Conservation (phyloP, 495 filamentous ascomycete species). For the Hyaloscypha hepaticicola region DNA sequence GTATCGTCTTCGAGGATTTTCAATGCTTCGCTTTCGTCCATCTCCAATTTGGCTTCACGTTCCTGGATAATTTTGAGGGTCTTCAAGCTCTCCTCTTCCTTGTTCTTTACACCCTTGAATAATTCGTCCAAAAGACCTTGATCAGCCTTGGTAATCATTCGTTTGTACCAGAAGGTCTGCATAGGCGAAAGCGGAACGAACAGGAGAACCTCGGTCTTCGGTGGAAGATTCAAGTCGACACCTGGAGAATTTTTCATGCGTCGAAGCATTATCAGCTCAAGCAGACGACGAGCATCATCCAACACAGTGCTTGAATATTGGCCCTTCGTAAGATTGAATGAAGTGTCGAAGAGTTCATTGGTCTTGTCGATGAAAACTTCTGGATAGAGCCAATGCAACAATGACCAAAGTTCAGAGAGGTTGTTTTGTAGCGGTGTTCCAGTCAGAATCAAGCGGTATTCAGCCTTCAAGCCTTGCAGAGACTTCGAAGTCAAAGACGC, state of each 20-base stretch:
- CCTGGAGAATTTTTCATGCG: slow-evolving; percentile 60
- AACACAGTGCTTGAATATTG: slow-evolving; percentile 54
- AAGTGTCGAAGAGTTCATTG: slow-evolving; percentile 49
- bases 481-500: slow-evolving; percentile 48
- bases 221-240: slow-evolving; percentile 57
- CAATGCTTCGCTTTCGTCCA: slow-evolving; percentile 29
- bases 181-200: slow-evolving; percentile 61
- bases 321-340: slow-evolving; percentile 58
- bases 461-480: slow-evolving; percentile 51
- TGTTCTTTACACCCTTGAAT: slow-evolving; percentile 47
- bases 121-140: slow-evolving; percentile 53
- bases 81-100: slow-evolving; percentile 43
- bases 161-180: slow-evolving; percentile 61
- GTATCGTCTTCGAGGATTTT: slow-evolving; percentile 29
- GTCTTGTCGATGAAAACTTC: slow-evolving; percentile 59
- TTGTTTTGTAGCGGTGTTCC: slow-evolving; percentile 69
- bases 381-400: slow-evolving; percentile 63
- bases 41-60: slow-evolving; percentile 26
- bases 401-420: slow-evolving; percentile 59
- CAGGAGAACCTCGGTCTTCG: slow-evolving; percentile 58
- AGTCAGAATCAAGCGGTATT: slow-evolving; percentile 61
- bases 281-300: slow-evolving; percentile 49
- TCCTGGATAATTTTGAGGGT: slow-evolving; percentile 31
- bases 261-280: slow-evolving; percentile 63
- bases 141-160: slow-evolving; percentile 57